Conservation (phyloP, 2,329 filamentous ascomycete genomes). For the Ceratocystis variospora region DNA sequence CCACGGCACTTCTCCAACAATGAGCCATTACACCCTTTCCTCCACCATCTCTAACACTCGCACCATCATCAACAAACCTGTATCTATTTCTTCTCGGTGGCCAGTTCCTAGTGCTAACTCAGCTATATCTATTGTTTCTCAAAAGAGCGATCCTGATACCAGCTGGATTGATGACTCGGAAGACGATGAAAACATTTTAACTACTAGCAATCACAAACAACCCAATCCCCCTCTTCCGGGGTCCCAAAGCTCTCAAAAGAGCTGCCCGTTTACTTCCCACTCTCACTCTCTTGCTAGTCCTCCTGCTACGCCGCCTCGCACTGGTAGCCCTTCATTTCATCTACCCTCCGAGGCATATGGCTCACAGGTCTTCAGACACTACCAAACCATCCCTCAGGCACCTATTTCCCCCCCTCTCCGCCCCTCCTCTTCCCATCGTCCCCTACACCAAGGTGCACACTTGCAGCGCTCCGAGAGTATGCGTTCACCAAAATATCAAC, state of each 20-base stretch:
- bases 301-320: slow-evolving; percentile 11
- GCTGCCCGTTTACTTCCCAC: neutral
- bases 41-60: slow-evolving; percentile 2
- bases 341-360: neutral
- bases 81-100: neutral
- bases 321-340: slow-evolving; percentile 9
- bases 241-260: neutral
- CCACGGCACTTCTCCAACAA: slow-evolving; percentile 5
- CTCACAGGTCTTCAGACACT: neutral
- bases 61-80: neutral
- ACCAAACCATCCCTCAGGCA: slow-evolving; percentile 3
- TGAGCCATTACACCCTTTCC: neutral
- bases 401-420: slow-evolving; percentile 14
- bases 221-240: neutral
- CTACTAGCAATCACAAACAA: slow-evolving; percentile 2
- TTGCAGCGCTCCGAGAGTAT: neutral
- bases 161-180: slow-evolving; percentile 31
- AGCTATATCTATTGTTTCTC: slow-evolving; percentile 11
- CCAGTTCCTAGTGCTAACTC: slow-evolving; percentile 3
- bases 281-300: slow-evolving; percentile 14
- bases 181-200: slow-evolving; percentile 24
- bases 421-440: neutral
- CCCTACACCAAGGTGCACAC: neutral
- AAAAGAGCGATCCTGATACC: slow-evolving; percentile 21
- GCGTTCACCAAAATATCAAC: slow-evolving; percentile 1